A percentile compares a stretch with the other conserved stretches of the same genome.
Evolutionary conservation across 805 yeast species (phyloP).

Genomic region (Candida verbasci): DNA sequence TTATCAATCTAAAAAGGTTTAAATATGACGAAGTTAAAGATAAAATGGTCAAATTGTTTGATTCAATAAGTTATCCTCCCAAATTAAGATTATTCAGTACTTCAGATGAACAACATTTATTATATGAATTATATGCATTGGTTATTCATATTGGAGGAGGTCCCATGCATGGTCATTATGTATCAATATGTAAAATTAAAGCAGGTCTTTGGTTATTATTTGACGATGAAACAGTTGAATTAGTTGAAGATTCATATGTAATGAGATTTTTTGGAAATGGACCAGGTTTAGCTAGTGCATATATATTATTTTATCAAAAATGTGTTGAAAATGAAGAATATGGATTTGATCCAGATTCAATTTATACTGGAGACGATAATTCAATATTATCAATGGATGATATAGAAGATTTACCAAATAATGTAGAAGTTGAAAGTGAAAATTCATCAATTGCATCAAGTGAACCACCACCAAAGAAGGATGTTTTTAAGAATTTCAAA

Average conservation of each 20-base stretch:
- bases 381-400: slow-evolving; percentile 6
- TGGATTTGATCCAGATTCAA: slow-evolving; percentile 22
- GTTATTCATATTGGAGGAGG: slow-evolving; percentile 97
- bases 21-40: slow-evolving; percentile 83
- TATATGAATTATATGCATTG: slow-evolving; percentile 79
- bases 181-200: slow-evolving; percentile 75
- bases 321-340: slow-evolving; percentile 30
- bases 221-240: slow-evolving; percentile 93
- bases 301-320: slow-evolving; percentile 72
- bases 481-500: too few relatives aligned
- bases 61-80: slow-evolving; percentile 77
- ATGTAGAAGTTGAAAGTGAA: too few relatives aligned
- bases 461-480: too few relatives aligned
- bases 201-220: slow-evolving; percentile 84
- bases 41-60: slow-evolving; percentile 79
- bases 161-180: slow-evolving; percentile 96
- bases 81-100: slow-evolving; percentile 67
- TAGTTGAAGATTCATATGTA: slow-evolving; percentile 79
- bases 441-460: too few relatives aligned
- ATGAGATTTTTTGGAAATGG: slow-evolving; percentile 84
- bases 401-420: slow-evolving; percentile 13
- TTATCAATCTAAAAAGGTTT: slow-evolving; percentile 86
- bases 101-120: slow-evolving; percentile 40
- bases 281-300: slow-evolving; percentile 87
- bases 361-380: slow-evolving; percentile 33